Evolutionary conservation across 495 filamentous ascomycete genomes (phyloP), one percentile per base, ranked within the genome.

Genomic region (Trypethelium eluteriae): DNA sequence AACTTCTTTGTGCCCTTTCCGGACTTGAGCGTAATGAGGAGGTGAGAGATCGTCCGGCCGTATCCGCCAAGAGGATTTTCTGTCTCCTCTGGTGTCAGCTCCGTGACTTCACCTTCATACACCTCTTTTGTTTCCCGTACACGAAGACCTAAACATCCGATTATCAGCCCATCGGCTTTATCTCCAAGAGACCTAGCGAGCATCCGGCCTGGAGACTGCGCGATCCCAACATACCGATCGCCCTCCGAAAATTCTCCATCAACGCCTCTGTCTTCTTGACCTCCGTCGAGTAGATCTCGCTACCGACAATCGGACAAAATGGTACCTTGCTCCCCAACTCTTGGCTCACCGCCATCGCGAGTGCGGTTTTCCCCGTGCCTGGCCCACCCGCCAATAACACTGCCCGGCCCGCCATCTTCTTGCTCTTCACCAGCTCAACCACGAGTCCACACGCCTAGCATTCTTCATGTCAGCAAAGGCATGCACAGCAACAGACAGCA

Each of bases 261-360:
- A 98, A 80, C 46, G 94, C 89, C 77, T 98, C 94, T 25, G 94
- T 98, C 85, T 98, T 98, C 85, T 97, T 97, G 66, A 98, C 91
- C 78, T 98, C 94, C 47, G 93, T 88, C 57, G 89, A 93, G 80
- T 96, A 98, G 70, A 98, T 88, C 74, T 98, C 94, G 78, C 92
- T 96, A 67, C 92, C 94, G 38, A 95, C 93, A 71, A 98, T 96
- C 41, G 92, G 91, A 74, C 93, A 96, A 75, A 98, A 98, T 4
- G 94, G 94, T 63, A 98, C 95, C 78, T 96, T 96, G 12, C 92
- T 94, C 71, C 94, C 94, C 65, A 98, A 85, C 75, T 97, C 93
- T 75, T 96, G 93, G 71, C 89, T 91, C 69, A 98, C 91, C 56
- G 93, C 93, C 62, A 98, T 83, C 34, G 94, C 94, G 64, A 98